Evolutionary conservation across 2,329 filamentous ascomycete genomes (phyloP), one percentile per base, ranked within the genome.

Genomic region (Fusarium oligoseptatum): DNA sequence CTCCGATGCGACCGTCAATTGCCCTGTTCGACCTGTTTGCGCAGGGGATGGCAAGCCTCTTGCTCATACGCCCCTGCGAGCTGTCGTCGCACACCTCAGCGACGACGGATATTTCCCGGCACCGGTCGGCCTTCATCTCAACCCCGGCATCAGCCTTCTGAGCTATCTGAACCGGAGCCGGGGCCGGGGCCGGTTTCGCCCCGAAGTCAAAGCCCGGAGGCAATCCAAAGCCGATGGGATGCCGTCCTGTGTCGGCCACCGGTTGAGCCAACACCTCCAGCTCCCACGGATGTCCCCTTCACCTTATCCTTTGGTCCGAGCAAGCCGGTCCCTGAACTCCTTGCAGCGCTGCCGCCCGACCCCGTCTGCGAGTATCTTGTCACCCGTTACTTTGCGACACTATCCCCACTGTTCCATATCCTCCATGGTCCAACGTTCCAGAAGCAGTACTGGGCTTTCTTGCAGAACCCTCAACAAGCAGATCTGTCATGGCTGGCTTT

Each of bases 381-480:
- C 6, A 58, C 60, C 7, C 61, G 58, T 6, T 75, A 73, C 60
- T 75, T 73, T 22, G 58, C 63, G 4, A 45, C 67, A 39, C 37
- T 71, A 4, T 58, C 60, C 11, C 69, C 75, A 2, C 34, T 77
- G 2, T 77, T 77, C 52, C 71, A 69, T 14, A 50, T 74, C 6
- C 27, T 77, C 0, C 74, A 76, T n/a, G 74, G 63, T 6, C 66
- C 65, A 8, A 71, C 72, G 8, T 75, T 76, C 24, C 61, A 76
- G 60, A 68, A 64, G 15, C 64, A 71, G n/a, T 76, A 76, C 10
- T 22, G 50, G 7, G 45, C 15, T 2, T 76, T 76, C 43, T 8
- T 60, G 17, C 29, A 60, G 15, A 43, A 68, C 14, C 66, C 66
- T 3, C 24, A 39, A 5, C 29, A 37, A 3, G 58, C 55, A 3